Base-by-base conservation (phyloP, 768 basidiomycete genomes). In the Hericium alpestre region DNA sequence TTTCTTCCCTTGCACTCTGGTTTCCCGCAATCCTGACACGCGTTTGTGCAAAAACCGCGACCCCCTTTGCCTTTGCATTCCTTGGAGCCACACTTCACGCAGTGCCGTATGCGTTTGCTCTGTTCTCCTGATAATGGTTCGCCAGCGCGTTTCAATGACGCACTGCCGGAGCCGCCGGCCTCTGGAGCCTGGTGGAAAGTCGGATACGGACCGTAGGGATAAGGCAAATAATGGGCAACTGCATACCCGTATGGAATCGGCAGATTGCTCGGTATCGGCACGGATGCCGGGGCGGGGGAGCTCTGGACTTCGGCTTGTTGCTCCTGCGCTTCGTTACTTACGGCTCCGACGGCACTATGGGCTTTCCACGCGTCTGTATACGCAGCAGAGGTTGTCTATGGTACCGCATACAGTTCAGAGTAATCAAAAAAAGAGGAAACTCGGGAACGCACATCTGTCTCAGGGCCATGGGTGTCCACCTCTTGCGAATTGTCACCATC, bases 31-130 rank as follows among this genome's bases (percentile, higher is more conserved):
- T 91, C 88, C 71, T 87, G 85, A 61, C 88, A 90, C 43, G 80
- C 73, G 66, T 83, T 89, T 63, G 72, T 73, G 66, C 88, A 91
- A 66, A 87, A 89, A 47, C 73, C 73, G 40, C 87, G 74, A 4
- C 88, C 88, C 3, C 88, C 88, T 63, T 90, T 90, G 51, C 88
- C 88, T 66, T 90, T 90, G 68, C 88, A 91, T 22, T 86, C 81
- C 69, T 84, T 81, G 40, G 80, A 83, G 15, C 88, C 88, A 56
- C 88, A 90, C 71, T 91, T 91, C 67, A 83, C 84, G 63, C 88
- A 91, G 64, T 90, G 89, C 41, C 88, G 83, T 47, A 81, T 80
- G 2, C 89, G 78, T 65, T 87, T 87, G 3, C 74, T 70, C 2
- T 71, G 69, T 57, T 76, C 73, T 51, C 47, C 41, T 51, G 32